Conservation (phyloP, 1,284 basidiomycete genomes). For the Fomitopsis pinicola region DNA sequence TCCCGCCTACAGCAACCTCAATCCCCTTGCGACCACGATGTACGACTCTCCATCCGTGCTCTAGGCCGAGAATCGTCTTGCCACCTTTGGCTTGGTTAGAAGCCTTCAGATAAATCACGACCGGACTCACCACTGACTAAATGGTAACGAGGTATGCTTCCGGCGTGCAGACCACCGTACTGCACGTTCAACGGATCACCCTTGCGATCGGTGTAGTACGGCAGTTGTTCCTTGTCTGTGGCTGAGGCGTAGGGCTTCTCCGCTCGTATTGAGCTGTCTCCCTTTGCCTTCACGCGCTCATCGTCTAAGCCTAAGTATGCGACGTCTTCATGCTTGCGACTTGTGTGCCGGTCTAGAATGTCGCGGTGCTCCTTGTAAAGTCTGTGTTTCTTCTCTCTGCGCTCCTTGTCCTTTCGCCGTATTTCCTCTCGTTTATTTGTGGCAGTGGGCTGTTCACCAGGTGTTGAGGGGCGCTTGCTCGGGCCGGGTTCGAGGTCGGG, state of each 20-base stretch:
- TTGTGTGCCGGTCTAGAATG: conserved; percentile 2
- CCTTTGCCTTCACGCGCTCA: conserved; percentile 33
- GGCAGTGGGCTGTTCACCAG: conserved; percentile 20
- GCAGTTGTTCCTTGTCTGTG: conserved; percentile 12
- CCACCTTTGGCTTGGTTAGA: conserved; percentile 64
- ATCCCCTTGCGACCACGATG: conserved; percentile 51
- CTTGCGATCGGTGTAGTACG: conserved; percentile 65
- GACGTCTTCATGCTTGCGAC: conserved; percentile 6
- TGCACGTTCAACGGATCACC: conserved; percentile 67
- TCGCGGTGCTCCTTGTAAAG: conserved; percentile 10
- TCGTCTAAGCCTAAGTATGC: conserved; percentile 23
- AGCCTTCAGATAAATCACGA: conserved; percentile 20
- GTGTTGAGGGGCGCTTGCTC: conserved; percentile 19
- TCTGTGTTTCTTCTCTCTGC: conserved; percentile 8
- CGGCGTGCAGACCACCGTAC: conserved; percentile 63
- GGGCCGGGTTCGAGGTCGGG: conserved; percentile 46
- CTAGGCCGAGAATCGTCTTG: conserved; percentile 59
- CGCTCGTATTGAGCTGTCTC: conserved; percentile 23
- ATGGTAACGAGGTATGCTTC: conserved; percentile 66
- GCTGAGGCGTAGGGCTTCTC: background rate
- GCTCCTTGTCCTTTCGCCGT: conserved; percentile 14
- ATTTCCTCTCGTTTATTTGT: conserved; percentile 22
- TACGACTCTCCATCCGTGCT: conserved; percentile 40
- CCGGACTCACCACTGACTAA: conserved; percentile 47
- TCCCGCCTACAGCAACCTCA: conserved; percentile 49